phyloP scores from a whole-genome alignment of 352 stramenopile genomes.

The Albugo candida region DNA sequence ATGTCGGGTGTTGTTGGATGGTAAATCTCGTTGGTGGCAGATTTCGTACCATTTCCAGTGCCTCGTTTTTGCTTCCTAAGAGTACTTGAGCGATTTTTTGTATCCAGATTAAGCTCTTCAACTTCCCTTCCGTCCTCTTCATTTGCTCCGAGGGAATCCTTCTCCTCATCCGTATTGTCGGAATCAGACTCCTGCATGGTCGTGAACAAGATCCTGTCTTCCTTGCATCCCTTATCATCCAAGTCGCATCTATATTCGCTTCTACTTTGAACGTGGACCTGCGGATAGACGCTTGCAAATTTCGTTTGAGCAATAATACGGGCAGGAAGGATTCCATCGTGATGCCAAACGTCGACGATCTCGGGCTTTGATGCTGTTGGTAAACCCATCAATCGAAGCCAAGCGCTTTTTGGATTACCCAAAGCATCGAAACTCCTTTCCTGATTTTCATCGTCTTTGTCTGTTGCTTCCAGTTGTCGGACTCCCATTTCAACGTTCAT shows the following conservation, averaged over 20 bases:
- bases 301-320: constrained; percentile 42
- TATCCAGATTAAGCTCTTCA: constrained; percentile 17
- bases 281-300: constrained; percentile 32
- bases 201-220: constrained; percentile 17
- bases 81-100: constrained; percentile 1
- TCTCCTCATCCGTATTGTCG: constrained; percentile 34
- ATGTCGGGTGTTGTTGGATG: constrained; percentile 38
- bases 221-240: constrained; percentile 10
- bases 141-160: constrained; percentile 35
- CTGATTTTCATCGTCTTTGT: constrained; percentile 5
- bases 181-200: constrained; percentile 16
- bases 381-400: constrained; percentile 37
- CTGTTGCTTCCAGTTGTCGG: constrained; percentile 8
- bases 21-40: constrained; percentile 42
- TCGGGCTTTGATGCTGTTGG: constrained; percentile 29
- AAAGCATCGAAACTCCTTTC: constrained; percentile 1
- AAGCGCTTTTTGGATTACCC: constrained; percentile 20
- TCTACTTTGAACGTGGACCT: constrained; percentile 27
- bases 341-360: constrained; percentile 60
- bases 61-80: constrained; percentile 28
- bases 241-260: constrained; percentile 19
- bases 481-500: constrained; percentile 27
- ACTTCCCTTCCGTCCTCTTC: constrained; percentile 21
- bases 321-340: constrained; percentile 23
- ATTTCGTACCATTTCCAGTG: constrained; percentile 16